Evolutionary conservation across 768 basidiomycete species (phyloP).

Genomic region (Termitomyces sp.): DNA sequence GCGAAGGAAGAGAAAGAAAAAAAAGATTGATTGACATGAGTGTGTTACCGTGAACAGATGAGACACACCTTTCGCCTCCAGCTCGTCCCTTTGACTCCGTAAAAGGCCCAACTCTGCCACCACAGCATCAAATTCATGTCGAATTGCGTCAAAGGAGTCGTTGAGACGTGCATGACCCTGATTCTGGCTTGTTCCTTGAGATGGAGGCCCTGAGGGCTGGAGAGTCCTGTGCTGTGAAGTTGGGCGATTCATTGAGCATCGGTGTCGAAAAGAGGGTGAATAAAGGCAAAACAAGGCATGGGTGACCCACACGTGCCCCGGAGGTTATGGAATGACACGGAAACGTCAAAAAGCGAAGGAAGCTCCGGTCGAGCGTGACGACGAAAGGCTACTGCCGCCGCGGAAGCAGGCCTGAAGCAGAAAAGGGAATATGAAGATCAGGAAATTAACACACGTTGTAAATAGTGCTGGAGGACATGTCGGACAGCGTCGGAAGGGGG

Average conservation of each 20-base stretch:
- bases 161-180: slow-evolving; percentile 45
- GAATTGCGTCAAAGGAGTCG: slow-evolving; percentile 77
- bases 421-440: slow-evolving; percentile 6
- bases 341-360: slow-evolving; percentile 14
- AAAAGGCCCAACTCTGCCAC: slow-evolving; percentile 59
- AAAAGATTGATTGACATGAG: background rate
- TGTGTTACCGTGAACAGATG: background rate
- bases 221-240: slow-evolving; percentile 45
- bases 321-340: slow-evolving; percentile 15
- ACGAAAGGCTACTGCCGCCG: slow-evolving; percentile 6
- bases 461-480: slow-evolving; percentile 25
- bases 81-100: slow-evolving; percentile 81
- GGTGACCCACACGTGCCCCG: slow-evolving; percentile 16
- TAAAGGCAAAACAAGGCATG: slow-evolving; percentile 10
- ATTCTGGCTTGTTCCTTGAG: slow-evolving; percentile 35
- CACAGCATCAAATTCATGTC: slow-evolving; percentile 79
- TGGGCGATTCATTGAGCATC: slow-evolving; percentile 15
- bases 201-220: slow-evolving; percentile 44
- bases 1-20: background rate
- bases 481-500: background rate
- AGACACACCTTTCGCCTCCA: slow-evolving; percentile 77
- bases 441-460: slow-evolving; percentile 28
- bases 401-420: slow-evolving; percentile 3
- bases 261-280: slow-evolving; percentile 8
- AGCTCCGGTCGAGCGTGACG: slow-evolving; percentile 10